Evolutionary conservation across 164 flowering plant genomes (phyloP).

Genomic region (Annona squamosa): DNA sequence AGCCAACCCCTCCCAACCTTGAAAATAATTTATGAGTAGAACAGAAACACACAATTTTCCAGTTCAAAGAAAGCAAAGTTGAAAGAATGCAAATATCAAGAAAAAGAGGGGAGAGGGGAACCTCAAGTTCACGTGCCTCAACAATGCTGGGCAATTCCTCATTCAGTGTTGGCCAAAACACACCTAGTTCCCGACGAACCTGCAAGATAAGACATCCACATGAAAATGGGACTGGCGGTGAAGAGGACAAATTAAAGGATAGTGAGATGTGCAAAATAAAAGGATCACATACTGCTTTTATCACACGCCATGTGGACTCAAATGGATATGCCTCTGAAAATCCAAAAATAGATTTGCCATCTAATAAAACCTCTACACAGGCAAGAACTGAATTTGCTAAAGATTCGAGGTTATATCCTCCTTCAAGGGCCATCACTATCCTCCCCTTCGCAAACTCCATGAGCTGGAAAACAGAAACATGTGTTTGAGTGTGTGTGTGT

Average conservation of each 20-base stretch:
- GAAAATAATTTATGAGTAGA: too few species aligned
- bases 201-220: constrained; percentile 18
- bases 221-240: not conserved
- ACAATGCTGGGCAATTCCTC: constrained; percentile 42
- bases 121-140: constrained; percentile 35
- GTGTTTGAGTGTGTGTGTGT: not conserved
- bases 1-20: too few species aligned
- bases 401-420: constrained; percentile 90
- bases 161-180: constrained; percentile 65
- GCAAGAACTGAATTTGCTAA: constrained; percentile 74
- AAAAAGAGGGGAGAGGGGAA: constrained; percentile 11
- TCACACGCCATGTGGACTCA: constrained; percentile 89
- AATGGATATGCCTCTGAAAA: constrained; percentile 67
- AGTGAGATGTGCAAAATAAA: not conserved
- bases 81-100: not conserved
- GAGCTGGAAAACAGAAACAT: constrained; percentile 37
- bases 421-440: constrained; percentile 84
- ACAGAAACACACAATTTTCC: too few species aligned
- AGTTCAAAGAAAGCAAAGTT: too few species aligned
- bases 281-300: constrained; percentile 46
- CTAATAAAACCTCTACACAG: constrained; percentile 70
- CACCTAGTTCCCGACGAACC: constrained; percentile 66
- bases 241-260: not conserved
- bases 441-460: constrained; percentile 82
- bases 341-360: constrained; percentile 42